Base-by-base conservation (phyloP, 176 grass and related monocot species). In the Canna indica region DNA sequence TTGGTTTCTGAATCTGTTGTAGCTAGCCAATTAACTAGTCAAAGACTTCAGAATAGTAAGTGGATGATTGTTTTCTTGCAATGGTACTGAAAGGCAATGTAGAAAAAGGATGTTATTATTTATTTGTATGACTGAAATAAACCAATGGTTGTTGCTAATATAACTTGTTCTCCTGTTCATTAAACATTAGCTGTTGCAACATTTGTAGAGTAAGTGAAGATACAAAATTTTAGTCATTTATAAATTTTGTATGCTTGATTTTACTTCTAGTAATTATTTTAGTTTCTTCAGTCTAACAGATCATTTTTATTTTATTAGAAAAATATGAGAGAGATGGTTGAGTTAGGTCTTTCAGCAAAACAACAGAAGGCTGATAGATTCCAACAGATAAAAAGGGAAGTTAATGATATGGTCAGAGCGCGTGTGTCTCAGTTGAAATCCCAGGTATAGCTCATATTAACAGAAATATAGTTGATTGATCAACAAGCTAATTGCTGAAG, bases 261-360 rank as follows among this genome's bases (percentile, higher is more conserved):
- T 59, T 26, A 9, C 27, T 59, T 25, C 7, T n/a, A 7, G 24
- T 0, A 10, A 10, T 59, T 59, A 32, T 4, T 18, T 62, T 26
- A 1, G 3, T 38, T 38, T 36, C 62, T 36, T 8, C 9, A 15
- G 27, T 38, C 7, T 24, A 39, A 66, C 8, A 70, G 7, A 14
- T 59, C 61, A 52, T 84, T 39, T 50, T 78, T 75, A 69, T 59
- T 16, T n/a, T 39, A 3, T 11, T 59, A 99, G 95, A 94, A 83
- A 82, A 99, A 99, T 78, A 83, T 99, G 87, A 99, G 83, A 80
- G 90, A 88, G 77, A 87, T 99, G 95, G 95, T 99, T 70, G 83
- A 94, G 78, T 88, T 79, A 67, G 95, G 95, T 72, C 75, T 90
- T 45, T 99, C 84, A 48, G 95, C 95, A 85, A 99, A 94, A 75